Evolutionary conservation across 768 basidiomycete species (phyloP), one percentile per base, ranked within the genome.

Genomic region (Podaxis mareebaensis): DNA sequence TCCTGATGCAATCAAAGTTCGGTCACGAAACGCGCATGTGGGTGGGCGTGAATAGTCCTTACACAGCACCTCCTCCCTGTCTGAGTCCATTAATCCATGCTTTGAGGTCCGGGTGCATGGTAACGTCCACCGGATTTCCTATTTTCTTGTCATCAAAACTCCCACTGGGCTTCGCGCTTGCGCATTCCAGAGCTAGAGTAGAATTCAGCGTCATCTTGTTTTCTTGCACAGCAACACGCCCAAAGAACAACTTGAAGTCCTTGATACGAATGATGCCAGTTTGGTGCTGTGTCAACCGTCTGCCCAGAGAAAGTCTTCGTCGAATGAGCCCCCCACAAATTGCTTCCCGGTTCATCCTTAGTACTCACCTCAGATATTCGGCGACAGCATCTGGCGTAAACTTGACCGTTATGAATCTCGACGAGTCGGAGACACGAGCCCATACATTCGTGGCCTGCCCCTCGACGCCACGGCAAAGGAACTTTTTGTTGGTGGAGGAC

Each of bases 341-440:
- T 15, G 13, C 5, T 30, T 39, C 52, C 38, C 26, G 51, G 28
- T 10, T 15, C 26, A 46, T 54, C 8, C 12, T 13, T 8, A n/a
- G 20, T 22, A 74, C 79, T 74, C 59, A 79, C 81, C 65, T 70
- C 44, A 73, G 73, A 68, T 80, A 89, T 17, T 74, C 69, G 33
- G 70, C 68, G 13, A 85, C 72, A 0, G 88, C 88, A 4, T 82
- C 76, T 66, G 75, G 77, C 42, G 78, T 82, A 67, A 92, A 83
- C 36, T 83, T 83, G 3, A 85, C 78, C 3, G 85, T 81, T 17
- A 90, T 74, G 13, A 65, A 66, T 62, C 82, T 67, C 2, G 75
- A 64, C 68, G 83, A 86, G 72, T 92, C 90, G 1, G 89, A 90
- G 13, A 86, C 71, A 51, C 75, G 74, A 0, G 83, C 89, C 90